phyloP scores from a whole-genome alignment of 1,284 basidiomycete genomes.

The Papiliotrema nemorosa region DNA sequence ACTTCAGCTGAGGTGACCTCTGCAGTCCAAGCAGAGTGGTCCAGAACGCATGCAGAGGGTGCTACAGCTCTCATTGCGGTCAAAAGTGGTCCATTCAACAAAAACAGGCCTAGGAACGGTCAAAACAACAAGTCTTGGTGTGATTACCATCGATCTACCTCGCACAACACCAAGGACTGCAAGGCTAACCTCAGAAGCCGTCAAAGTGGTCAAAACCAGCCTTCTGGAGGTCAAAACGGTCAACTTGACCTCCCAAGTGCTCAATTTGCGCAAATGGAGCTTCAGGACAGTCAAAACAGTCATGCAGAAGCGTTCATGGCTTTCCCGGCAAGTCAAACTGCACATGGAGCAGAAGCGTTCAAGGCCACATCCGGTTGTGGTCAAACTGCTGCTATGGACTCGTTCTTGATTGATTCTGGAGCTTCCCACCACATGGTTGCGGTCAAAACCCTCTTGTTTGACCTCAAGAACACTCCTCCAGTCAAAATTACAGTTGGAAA shows the following conservation, averaged over 20 bases:
- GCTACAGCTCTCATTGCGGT: neutral
- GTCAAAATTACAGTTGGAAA: neutral
- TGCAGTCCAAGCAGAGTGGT: slow-evolving; percentile 10
- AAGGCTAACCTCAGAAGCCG: no score
- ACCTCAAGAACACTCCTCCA: neutral
- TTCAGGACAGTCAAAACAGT: no score
- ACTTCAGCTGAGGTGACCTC: slow-evolving; percentile 3
- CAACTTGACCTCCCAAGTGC: no score
- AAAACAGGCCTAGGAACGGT: neutral
- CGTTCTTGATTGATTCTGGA: neutral
- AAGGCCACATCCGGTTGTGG: no score
- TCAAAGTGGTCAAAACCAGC: no score
- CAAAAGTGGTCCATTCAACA: neutral
- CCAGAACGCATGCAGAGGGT: neutral
- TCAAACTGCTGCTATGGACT: neutral
- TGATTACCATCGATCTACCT: no score
- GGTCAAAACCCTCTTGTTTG: neutral
- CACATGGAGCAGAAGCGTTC: no score
- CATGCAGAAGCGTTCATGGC: no score
- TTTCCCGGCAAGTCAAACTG: no score
- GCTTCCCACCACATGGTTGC: neutral
- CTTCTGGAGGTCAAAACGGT: no score
- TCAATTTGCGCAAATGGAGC: no score
- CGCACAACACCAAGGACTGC: no score
- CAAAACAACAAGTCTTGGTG: neutral